Conservation (phyloP, 1,284 basidiomycete species). For the Mycosarcoma mackinlayi region DNA sequence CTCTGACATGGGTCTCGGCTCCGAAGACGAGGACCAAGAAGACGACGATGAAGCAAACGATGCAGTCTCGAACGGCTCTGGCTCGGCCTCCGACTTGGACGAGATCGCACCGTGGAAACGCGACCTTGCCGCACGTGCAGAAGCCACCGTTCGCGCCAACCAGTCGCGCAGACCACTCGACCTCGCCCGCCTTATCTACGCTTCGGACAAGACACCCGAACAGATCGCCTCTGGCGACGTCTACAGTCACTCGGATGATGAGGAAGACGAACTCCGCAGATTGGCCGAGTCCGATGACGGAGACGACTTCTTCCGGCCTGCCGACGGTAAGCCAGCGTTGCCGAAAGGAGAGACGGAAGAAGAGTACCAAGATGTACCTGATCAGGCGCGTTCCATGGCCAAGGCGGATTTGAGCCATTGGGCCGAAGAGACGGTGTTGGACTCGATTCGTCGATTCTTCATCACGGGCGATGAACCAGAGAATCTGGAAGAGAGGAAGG, state of each 20-base stretch:
- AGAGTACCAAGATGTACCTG: conserved; percentile 72
- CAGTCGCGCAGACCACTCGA: conserved; percentile 71
- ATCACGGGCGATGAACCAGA: conserved; percentile 78
- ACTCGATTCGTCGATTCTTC: conserved; percentile 87
- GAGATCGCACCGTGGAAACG: conserved; percentile 78
- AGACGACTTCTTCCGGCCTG: conserved; percentile 81
- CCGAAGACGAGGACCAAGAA: conserved; percentile 23
- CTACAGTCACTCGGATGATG: conserved; percentile 10
- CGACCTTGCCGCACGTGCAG: conserved; percentile 77
- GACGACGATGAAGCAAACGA: conserved; percentile 65
- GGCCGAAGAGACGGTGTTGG: conserved; percentile 84
- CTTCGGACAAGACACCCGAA: conserved; percentile 76
- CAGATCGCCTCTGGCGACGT: conserved; percentile 75
- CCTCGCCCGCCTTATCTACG: conserved; percentile 89
- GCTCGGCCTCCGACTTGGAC: conserved; percentile 44
- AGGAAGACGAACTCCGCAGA: conserved; percentile 29
- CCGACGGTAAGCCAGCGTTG: conserved; percentile 66
- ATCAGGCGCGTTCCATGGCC: conserved; percentile 77
- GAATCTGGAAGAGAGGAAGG: conserved; percentile 48
- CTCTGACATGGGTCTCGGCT: conserved; percentile 64
- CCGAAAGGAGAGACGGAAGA: conserved; percentile 52
- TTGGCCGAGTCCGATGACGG: conserved; percentile 69
- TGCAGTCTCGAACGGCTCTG: conserved; percentile 30
- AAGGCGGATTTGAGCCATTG: conserved; percentile 75
- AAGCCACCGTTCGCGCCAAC: conserved; percentile 70